These are phyloP conservation scores for Rhexocercosporidium sp. DNA, from an alignment of 2,329 filamentous ascomycete genomes.

Conservation along the genomic window DNA sequence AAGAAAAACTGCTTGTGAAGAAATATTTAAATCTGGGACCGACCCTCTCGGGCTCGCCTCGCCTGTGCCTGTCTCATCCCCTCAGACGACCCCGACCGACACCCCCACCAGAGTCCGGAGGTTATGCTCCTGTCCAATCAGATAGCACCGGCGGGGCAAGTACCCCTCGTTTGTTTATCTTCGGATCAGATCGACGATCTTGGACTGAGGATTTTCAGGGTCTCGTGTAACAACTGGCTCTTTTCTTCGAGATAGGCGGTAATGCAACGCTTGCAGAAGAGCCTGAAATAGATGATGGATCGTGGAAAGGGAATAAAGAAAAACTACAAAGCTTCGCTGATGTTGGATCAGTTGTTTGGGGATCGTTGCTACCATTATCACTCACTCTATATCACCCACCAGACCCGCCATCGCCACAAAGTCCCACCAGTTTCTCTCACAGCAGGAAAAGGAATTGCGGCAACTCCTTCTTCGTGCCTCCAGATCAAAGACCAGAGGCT, in stretches of 20 bases:
- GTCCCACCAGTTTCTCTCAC: too few relatives aligned
- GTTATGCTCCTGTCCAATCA: slow-evolving; percentile 6
- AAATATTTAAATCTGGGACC: slow-evolving; percentile 13
- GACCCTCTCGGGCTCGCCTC: background rate
- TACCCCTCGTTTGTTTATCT: slow-evolving; percentile 3
- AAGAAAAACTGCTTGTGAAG: background rate
- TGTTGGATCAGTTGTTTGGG: too few relatives aligned
- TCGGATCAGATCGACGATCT: background rate
- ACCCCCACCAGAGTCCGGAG: background rate
- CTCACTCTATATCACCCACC: too few relatives aligned
- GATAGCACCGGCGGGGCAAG: background rate
- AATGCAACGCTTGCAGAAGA: background rate
- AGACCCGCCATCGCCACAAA: too few relatives aligned
- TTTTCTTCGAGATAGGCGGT: background rate
- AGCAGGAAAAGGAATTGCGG: too few relatives aligned
- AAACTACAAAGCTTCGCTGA: too few relatives aligned
- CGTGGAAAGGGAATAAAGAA: too few relatives aligned
- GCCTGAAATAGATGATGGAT: background rate
- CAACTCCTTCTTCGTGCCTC: too few relatives aligned
- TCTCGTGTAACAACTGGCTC: background rate
- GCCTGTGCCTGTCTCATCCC: background rate
- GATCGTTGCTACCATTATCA: too few relatives aligned
- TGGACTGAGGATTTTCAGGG: background rate
- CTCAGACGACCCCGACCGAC: background rate
- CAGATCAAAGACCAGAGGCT: too few relatives aligned